phyloP scores from a whole-genome alignment of 805 yeast genomes.

The Metschnikowia koreensis region DNA sequence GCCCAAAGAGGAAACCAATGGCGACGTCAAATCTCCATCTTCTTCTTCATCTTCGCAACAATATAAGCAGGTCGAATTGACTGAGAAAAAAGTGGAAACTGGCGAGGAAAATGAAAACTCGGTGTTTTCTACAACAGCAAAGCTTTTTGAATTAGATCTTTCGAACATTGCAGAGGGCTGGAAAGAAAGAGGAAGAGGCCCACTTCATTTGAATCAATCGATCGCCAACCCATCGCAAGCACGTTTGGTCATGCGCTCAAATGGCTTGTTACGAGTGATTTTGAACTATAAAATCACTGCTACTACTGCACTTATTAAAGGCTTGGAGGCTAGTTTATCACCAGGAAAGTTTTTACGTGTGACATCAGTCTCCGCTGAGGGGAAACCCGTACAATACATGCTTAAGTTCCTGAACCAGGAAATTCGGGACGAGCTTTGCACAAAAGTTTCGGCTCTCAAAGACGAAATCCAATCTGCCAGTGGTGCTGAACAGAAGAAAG shows the following conservation, averaged over 20 bases:
- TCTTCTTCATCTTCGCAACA: constrained; percentile 33
- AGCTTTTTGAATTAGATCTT: constrained; percentile 72
- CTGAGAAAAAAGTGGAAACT: constrained; percentile 57
- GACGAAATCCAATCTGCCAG: constrained; percentile 8
- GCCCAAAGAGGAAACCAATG: constrained; percentile 21
- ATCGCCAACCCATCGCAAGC: constrained; percentile 39
- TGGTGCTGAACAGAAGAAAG: neutral
- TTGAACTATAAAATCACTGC: constrained; percentile 68
- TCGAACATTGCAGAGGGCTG: constrained; percentile 71
- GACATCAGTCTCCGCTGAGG: constrained; percentile 58
- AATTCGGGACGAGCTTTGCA: constrained; percentile 56
- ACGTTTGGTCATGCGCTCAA: constrained; percentile 87
- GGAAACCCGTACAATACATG: constrained; percentile 79
- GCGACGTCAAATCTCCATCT: constrained; percentile 18
- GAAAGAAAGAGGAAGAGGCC: constrained; percentile 94
- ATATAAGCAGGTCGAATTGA: constrained; percentile 59
- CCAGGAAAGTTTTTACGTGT: constrained; percentile 83
- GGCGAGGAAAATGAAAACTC: constrained; percentile 89
- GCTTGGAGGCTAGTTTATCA: constrained; percentile 80
- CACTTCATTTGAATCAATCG: constrained; percentile 70
- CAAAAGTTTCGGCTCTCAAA: constrained; percentile 42
- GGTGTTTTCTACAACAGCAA: constrained; percentile 67
- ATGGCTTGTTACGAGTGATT: constrained; percentile 78
- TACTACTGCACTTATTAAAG: constrained; percentile 65
- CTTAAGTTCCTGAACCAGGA: constrained; percentile 66